A percentile compares a stretch with the other conserved stretches of the same genome.
Evolutionary conservation across 805 yeast species (phyloP).

Genomic region (Vanderwaltozyma verrucispora): DNA sequence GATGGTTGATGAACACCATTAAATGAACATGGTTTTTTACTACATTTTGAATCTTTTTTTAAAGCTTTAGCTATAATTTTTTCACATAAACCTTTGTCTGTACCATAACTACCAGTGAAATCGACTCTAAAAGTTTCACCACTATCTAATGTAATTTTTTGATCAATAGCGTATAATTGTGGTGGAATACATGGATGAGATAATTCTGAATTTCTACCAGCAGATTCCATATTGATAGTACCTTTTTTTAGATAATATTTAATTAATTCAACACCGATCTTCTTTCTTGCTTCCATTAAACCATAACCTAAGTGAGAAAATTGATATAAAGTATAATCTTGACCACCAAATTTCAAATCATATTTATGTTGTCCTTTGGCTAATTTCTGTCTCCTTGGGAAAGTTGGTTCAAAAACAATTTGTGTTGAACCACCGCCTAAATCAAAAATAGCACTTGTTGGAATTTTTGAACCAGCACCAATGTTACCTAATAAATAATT

Average conservation of each 20-base stretch:
- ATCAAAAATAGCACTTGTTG: constrained; percentile 96
- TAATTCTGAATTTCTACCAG: constrained; percentile 37
- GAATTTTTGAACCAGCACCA: constrained; percentile 58
- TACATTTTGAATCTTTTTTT: constrained; percentile 78
- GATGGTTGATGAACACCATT: constrained; percentile 98
- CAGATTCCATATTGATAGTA: constrained; percentile 29
- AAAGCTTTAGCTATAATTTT: constrained; percentile 70
- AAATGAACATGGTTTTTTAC: constrained; percentile 78
- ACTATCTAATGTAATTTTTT: constrained; percentile 45
- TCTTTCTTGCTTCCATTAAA: constrained; percentile 84
- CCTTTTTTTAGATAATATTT: constrained; percentile 36
- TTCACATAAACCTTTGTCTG: constrained; percentile 82
- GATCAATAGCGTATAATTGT: constrained; percentile 47
- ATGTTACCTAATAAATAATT: constrained; percentile 90
- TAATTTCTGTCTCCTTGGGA: constrained; percentile 50
- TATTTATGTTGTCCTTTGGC: constrained; percentile 84
- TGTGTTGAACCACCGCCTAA: constrained; percentile 98
- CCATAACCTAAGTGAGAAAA: constrained; percentile 95
- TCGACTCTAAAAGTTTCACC: constrained; percentile 41
- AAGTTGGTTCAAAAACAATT: constrained; percentile 94
- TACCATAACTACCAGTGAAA: constrained; percentile 50
- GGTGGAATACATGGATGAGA: constrained; percentile 87
- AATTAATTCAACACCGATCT: constrained; percentile 60
- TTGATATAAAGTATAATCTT: constrained; percentile 76
- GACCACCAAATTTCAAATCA: constrained; percentile 67